Evolutionary conservation across 805 yeast species (phyloP), one percentile per base, ranked within the genome.

Genomic region (Wickerhamiella siamensis): DNA sequence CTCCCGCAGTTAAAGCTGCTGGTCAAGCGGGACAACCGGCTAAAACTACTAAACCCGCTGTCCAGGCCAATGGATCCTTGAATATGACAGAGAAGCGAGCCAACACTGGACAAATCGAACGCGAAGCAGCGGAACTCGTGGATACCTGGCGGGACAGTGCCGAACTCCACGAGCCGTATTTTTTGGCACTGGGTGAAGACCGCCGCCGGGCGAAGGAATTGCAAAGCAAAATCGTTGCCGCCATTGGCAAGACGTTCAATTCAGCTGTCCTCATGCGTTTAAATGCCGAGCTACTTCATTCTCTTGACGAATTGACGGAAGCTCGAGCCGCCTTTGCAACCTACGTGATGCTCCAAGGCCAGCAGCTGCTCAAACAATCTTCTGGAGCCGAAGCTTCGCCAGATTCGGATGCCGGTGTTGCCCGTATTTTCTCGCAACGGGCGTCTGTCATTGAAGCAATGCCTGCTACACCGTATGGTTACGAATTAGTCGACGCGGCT

Each of bases 181-280:
- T 22, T 14, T 10, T 22, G 15, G 31, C 31, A 2, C 24, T 24
- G 4, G 31, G 31, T n/a, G 5, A 19, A 3, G 38, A 16, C 9
- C 26, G 18, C 2, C 35, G 31, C 8, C 36, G 39, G 20, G 33
- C 49, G 3, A 3, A 22, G 4, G 22, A 32, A 17, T 33, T 48
- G 32, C 41, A 20, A 29, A 4, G 20, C 9, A 43, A 45, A 33
- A 31, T 49, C 8, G 26, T 36, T 4, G 22, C 14, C 9, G 27
- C 17, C 9, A 43, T 49, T 20, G 41, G 43, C 24, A 36, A 50
- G 29, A 56, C 64, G 3, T 61, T 60, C 45, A 60, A 62, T 44
- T 61, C 65, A 4, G 50, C 55, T 4, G 41, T 43, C n/a, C 47
- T 61, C 18, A 50, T 60, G 56, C 54, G 65, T 5, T 47, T 54